Conservation (phyloP, 306 rosid species). For the Sophora flavescens region DNA sequence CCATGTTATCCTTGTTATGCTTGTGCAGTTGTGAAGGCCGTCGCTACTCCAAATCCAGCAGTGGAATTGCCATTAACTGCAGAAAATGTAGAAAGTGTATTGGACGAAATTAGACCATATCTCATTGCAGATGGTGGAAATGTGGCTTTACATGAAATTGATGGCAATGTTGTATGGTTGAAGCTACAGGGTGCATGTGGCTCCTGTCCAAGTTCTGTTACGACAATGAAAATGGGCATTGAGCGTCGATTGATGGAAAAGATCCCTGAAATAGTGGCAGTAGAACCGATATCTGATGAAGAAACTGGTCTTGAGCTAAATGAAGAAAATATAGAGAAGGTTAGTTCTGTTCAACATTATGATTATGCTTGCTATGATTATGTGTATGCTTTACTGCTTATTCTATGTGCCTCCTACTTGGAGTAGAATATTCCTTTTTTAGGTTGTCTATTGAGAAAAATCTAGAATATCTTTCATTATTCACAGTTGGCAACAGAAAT, state of each 20-base stretch:
- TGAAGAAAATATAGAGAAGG: constrained; percentile 91
- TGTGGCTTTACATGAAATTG: constrained; percentile 90
- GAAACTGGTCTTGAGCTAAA: constrained; percentile 91
- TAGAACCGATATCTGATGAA: constrained; percentile 83
- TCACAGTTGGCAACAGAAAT: background rate
- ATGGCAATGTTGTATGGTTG: constrained; percentile 89
- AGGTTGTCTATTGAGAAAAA: background rate
- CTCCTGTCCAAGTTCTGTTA: constrained; percentile 93
- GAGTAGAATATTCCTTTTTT: background rate
- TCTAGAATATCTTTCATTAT: background rate
- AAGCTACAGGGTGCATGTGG: constrained; percentile 99
- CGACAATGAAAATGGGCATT: constrained; percentile 95
- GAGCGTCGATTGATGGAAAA: constrained; percentile 95
- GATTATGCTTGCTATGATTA: constrained; percentile 1
- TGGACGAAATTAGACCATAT: constrained; percentile 89
- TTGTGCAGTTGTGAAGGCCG: constrained; percentile 69
- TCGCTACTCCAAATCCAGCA: constrained; percentile 81
- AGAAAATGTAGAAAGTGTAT: constrained; percentile 77
- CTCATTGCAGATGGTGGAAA: constrained; percentile 92
- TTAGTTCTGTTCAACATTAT: constrained; percentile 43
- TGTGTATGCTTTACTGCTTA: constrained; percentile 6
- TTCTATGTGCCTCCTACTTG: background rate
- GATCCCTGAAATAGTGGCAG: constrained; percentile 93
- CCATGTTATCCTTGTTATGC: constrained; percentile 28
- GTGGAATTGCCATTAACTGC: constrained; percentile 86